phyloP scores from a whole-genome alignment of 331 rosid genomes.

The Pyracantha coccinea region DNA sequence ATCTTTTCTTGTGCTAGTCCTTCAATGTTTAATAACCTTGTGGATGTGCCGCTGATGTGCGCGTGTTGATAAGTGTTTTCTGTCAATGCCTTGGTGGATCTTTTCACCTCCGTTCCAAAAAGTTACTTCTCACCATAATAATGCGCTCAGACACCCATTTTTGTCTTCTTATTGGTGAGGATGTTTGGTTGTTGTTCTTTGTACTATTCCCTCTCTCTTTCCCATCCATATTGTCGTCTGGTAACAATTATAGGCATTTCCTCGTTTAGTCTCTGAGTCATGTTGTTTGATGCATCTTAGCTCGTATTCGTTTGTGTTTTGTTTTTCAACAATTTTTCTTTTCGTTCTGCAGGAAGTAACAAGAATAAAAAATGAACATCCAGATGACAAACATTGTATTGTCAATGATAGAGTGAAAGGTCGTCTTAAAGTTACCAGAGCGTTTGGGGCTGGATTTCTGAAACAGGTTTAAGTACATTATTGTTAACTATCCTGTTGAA shows the following conservation, averaged over 20 bases:
- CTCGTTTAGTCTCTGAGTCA: slow-evolving; percentile 8
- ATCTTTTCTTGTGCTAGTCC: neutral
- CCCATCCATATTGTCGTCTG: neutral
- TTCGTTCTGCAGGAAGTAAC: slow-evolving; percentile 62
- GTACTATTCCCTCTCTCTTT: neutral
- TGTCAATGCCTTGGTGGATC: neutral
- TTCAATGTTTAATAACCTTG: neutral
- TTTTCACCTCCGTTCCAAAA: neutral
- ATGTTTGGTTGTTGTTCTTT: slow-evolving; percentile 3
- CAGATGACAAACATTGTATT: slow-evolving; percentile 79
- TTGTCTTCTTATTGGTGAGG: slow-evolving; percentile 7
- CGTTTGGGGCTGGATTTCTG: slow-evolving; percentile 94
- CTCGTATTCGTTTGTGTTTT: neutral
- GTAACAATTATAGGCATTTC: neutral
- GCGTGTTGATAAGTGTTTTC: neutral
- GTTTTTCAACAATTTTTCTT: slow-evolving; percentile 14
- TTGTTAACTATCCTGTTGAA: neutral
- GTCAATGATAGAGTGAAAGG: slow-evolving; percentile 95
- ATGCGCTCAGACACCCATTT: neutral
- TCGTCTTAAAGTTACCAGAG: slow-evolving; percentile 93
- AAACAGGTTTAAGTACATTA: slow-evolving; percentile 57
- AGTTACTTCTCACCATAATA: neutral
- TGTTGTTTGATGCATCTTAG: neutral
- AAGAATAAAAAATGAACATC: slow-evolving; percentile 87
- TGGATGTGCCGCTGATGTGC: slow-evolving; percentile 1